Conservation (phyloP, 2,329 filamentous ascomycete species). For the Onygenales sp. region DNA sequence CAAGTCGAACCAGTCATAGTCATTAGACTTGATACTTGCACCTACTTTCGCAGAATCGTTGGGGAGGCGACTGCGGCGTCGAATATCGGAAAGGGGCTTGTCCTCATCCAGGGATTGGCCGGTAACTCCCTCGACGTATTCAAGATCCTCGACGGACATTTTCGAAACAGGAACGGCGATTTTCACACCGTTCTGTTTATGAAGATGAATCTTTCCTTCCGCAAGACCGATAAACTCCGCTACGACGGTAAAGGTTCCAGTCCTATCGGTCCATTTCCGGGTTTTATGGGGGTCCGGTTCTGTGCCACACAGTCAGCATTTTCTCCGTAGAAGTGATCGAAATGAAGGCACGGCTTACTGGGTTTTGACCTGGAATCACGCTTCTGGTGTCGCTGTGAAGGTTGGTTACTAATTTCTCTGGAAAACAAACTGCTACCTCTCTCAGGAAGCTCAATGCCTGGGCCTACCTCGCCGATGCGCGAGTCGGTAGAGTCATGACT, state of each 20-base stretch:
- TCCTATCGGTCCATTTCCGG: conserved; percentile 88
- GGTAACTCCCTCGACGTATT: conserved; percentile 85
- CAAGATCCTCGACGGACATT: conserved; percentile 90
- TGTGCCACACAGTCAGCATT: conserved; percentile 24
- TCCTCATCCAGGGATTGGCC: conserved; percentile 83
- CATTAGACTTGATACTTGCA: conserved; percentile 36
- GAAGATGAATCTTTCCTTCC: conserved; percentile 93
- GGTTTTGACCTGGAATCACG: conserved; percentile 66
- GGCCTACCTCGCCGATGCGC: conserved; percentile 62
- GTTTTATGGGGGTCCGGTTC: conserved; percentile 77
- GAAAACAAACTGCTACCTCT: conserved; percentile 69
- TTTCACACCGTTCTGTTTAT: conserved; percentile 96
- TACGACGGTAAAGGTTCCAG: conserved; percentile 93
- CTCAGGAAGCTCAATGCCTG: conserved; percentile 64
- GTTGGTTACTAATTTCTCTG: conserved; percentile 57
- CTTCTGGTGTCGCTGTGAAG: conserved; percentile 58
- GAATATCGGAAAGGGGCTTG: conserved; percentile 80
- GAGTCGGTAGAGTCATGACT: conserved; percentile 42
- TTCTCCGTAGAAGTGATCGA: neutral
- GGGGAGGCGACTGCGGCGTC: conserved; percentile 34
- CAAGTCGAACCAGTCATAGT: conserved; percentile 99
- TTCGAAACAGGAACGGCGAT: conserved; percentile 92
- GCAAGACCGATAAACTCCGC: conserved; percentile 91
- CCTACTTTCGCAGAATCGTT: conserved; percentile 33
- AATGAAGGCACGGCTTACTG: conserved; percentile 47